phyloP scores from a whole-genome alignment of 192 early-diverging fungal genomes.

The Coemansia umbellata region DNA sequence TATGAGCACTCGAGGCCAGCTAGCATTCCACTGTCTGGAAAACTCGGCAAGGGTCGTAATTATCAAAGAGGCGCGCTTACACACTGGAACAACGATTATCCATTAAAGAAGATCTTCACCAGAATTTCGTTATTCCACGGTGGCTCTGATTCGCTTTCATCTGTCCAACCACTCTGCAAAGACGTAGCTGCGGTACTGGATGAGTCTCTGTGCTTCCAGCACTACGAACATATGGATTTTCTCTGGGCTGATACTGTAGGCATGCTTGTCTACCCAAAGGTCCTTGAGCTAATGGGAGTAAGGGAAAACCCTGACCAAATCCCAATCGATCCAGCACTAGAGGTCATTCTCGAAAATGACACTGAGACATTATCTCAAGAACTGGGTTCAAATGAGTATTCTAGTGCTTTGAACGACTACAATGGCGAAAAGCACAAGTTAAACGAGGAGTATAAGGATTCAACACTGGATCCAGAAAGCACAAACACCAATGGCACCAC shows the following conservation, averaged over 20 bases:
- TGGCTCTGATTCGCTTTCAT: slow-evolving; percentile 77
- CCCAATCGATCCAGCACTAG: too few species aligned
- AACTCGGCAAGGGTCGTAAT: slow-evolving; percentile 46
- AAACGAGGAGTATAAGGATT: too few species aligned
- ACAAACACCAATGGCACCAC: not conserved
- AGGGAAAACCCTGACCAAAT: slow-evolving; percentile 6
- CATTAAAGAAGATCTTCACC: slow-evolving; percentile 64
- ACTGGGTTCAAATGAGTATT: too few species aligned
- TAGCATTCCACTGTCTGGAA: slow-evolving; percentile 17
- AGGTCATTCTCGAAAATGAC: too few species aligned
- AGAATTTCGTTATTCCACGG: slow-evolving; percentile 93
- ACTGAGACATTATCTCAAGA: too few species aligned
- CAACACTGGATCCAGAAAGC: too few species aligned
- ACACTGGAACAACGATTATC: slow-evolving; percentile 56
- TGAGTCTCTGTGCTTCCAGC: slow-evolving; percentile 56
- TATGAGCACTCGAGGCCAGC: slow-evolving; percentile 14
- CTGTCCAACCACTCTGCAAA: slow-evolving; percentile 60
- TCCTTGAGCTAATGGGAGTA: slow-evolving; percentile 28
- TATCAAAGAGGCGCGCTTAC: slow-evolving; percentile 60
- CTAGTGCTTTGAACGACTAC: too few species aligned
- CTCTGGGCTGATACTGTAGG: slow-evolving; percentile 52
- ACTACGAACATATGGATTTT: slow-evolving; percentile 80
- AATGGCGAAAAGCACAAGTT: too few species aligned
- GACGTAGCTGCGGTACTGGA: slow-evolving; percentile 33
- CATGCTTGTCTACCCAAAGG: slow-evolving; percentile 37